These are phyloP conservation scores for Rhodotorula sp. DNA, from an alignment of 1,284 basidiomycete species.

Conservation along the genomic window DNA sequence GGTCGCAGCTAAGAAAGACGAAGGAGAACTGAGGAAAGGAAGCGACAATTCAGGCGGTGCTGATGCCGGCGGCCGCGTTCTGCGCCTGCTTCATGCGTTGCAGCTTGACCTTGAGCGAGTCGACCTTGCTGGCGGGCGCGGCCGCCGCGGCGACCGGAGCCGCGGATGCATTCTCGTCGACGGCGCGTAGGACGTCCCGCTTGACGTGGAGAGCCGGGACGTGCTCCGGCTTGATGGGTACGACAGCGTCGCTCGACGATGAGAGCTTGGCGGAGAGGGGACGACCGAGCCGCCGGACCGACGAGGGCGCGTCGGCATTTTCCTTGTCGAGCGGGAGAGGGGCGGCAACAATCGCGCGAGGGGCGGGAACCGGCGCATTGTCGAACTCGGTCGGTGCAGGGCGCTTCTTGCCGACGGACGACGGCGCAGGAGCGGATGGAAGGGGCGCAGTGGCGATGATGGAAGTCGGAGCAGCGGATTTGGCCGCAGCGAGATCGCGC, in stretches of 20 bases:
- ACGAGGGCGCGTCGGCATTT: neutral
- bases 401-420: constrained; percentile 33
- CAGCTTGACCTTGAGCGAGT: neutral
- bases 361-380: neutral
- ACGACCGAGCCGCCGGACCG: neutral
- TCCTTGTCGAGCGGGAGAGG: constrained; percentile 27
- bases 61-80: neutral
- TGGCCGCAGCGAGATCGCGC: constrained; percentile 33
- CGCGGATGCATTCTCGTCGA: constrained; percentile 16
- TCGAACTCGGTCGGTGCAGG: constrained; percentile 34
- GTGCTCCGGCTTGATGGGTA: constrained; percentile 30
- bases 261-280: constrained; percentile 5
- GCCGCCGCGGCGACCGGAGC: neutral
- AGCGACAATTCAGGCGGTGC: neutral
- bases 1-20: neutral
- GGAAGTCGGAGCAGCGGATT: constrained; percentile 10
- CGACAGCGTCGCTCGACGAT: constrained; percentile 5
- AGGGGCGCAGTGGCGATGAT: neutral
- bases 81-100: neutral
- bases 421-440: neutral
- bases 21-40: neutral
- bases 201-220: neutral
- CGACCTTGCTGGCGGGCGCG: constrained; percentile 1
- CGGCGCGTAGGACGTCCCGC: constrained; percentile 5
- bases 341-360: constrained; percentile 31